Evolutionary conservation across 1,284 basidiomycete genomes (phyloP), one percentile per base, ranked within the genome.

Genomic region (Pseudomicrostroma phylloplanum): DNA sequence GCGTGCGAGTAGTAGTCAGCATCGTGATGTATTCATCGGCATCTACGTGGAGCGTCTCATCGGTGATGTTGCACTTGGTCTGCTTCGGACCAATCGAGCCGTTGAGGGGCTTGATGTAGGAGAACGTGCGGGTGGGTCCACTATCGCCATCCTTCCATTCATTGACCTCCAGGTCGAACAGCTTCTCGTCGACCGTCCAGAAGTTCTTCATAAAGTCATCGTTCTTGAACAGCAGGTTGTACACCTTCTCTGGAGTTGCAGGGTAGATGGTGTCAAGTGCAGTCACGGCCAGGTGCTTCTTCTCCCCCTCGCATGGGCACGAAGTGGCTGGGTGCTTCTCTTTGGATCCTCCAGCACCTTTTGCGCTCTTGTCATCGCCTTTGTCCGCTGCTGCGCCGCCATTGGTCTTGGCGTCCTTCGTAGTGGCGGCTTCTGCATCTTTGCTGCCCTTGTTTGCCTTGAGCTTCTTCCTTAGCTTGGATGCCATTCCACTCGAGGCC

Each of bases 31-130:
- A 90, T 63, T 91, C 85, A 62, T 96, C 90, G 71, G 88, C 89
- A 73, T 98, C 91, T 72, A 86, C 85, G 76, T 89, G 84, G 42
- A 88, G 81, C 61, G 85, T 87, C 80, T 94, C 90, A 74, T 98
- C 94, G 43, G 84, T 84, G 63, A 97, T 87, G 80, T 94, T 87
- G 81, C 96, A 98, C 78, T 92, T 94, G 11, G 94, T 93, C 79
- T 91, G 89, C 80, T 88, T 94, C 0, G 94, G 94, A 0, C 94
- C 94, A 40, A 99, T 86, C 43, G 87, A 86, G 0, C 86, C 92
- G 66, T 86, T 87, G 48, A 99, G 83, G 0, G 93, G 93, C 79
- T 96, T 97, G 81, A 96, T 93, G 81, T 97, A 98, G 21, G 90
- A 90, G 85, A 94, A 91, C 65, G 89, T 88, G 15, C 94, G 86